Conservation (phyloP, 768 basidiomycete species). For the Lactifluus volemus region DNA sequence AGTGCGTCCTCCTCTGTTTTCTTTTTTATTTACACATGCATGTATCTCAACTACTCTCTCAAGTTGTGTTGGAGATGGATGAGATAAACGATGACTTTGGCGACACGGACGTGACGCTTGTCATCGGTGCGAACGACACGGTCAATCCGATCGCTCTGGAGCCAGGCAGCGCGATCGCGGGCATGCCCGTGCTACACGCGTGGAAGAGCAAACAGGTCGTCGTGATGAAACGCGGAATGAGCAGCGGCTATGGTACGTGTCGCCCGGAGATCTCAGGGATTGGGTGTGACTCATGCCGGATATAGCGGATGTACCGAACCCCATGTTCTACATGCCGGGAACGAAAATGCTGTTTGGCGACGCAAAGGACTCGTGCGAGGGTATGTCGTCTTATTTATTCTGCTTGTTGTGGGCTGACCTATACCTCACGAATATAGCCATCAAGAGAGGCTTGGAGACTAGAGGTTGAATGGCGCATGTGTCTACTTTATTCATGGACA, state of each 20-base stretch:
- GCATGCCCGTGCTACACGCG: conserved; percentile 87
- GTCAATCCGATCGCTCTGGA: conserved; percentile 88
- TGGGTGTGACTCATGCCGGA: neutral
- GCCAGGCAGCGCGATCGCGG: conserved; percentile 79
- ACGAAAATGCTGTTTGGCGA: conserved; percentile 91
- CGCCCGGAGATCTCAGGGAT: neutral
- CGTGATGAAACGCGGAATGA: conserved; percentile 89
- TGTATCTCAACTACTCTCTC: neutral
- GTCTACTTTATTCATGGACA: neutral
- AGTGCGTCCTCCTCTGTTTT: conserved; percentile 37
- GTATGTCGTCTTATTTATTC: conserved; percentile 28
- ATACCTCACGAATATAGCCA: conserved; percentile 20
- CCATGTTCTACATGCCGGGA: conserved; percentile 88
- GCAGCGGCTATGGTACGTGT: conserved; percentile 68
- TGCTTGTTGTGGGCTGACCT: neutral
- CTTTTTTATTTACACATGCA: neutral
- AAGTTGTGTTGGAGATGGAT: conserved; percentile 89
- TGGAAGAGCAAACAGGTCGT: conserved; percentile 92
- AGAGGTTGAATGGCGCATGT: conserved; percentile 8
- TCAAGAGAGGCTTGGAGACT: conserved; percentile 29
- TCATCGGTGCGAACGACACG: conserved; percentile 89
- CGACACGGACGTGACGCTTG: conserved; percentile 83
- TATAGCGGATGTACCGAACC: conserved; percentile 83
- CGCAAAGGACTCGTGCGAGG: conserved; percentile 86
- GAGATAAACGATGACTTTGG: conserved; percentile 90